Percentiles rank a stretch among this genome's conserved stretches.
Conservation (phyloP, 116 monocot species). For the Iris pallida region DNA sequence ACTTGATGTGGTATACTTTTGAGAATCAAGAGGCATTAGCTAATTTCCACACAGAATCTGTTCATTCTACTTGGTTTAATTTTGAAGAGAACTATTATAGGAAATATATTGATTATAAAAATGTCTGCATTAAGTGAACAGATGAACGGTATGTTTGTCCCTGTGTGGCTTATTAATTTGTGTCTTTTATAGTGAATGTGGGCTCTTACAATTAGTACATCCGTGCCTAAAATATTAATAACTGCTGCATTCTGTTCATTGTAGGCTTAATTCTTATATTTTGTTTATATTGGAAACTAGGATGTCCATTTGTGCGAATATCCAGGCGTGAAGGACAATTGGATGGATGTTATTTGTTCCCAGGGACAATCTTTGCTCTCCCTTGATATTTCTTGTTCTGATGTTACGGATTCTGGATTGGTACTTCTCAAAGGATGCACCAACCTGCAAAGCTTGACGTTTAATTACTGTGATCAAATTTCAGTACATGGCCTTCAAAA, state of each 20-base stretch:
- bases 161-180: background rate
- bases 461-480: slow-evolving; percentile 83
- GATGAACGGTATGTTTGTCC: background rate
- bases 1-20: too few relatives aligned
- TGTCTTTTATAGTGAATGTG: background rate
- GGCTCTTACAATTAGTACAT: too few relatives aligned
- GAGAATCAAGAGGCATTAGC: too few relatives aligned
- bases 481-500: slow-evolving; percentile 57
- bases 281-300: slow-evolving; percentile 26
- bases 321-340: slow-evolving; percentile 86
- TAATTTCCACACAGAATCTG: too few relatives aligned
- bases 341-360: slow-evolving; percentile 82
- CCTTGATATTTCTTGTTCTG: slow-evolving; percentile 87
- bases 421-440: slow-evolving; percentile 50
- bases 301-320: slow-evolving; percentile 89
- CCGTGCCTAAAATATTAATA: too few relatives aligned
- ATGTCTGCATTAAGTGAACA: too few relatives aligned
- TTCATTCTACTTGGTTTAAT: too few relatives aligned
- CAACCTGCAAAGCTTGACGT: slow-evolving; percentile 55
- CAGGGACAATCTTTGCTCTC: slow-evolving; percentile 87
- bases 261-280: background rate
- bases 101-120: too few relatives aligned
- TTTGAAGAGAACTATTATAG: too few relatives aligned
- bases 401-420: slow-evolving; percentile 79
- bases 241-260: background rate